Evolutionary conservation across 176 grass and related monocot genomes (phyloP), one percentile per base, ranked within the genome.

Genomic region (Raddia distichophylla): DNA sequence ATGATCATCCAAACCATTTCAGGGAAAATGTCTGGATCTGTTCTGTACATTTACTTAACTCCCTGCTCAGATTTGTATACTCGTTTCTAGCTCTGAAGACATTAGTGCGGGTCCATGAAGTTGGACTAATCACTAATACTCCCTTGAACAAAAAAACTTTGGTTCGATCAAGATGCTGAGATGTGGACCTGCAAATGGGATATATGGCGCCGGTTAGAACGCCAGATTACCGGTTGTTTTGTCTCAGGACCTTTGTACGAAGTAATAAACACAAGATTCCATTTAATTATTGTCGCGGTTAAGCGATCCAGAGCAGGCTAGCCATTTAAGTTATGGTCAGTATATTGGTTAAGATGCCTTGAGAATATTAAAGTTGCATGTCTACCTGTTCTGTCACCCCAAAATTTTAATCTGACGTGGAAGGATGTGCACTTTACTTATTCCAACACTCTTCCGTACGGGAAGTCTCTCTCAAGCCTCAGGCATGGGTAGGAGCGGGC

Each of bases 71-170:
- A 44, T 17, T 70, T 60, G 9, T 51, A 81, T 48, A 70, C 1
- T 8, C 1, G 51, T 33, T 45, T 70, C 14, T 32, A 69, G 53
- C 47, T 71, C 14, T 46, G 10, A 59, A 80, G 50, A 70, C 65
- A 43, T 40, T 86, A 73, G 77, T 81, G 85, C 18, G 78, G 60
- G 70, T 75, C 62, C 70, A 86, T 60, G 45, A 76, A 82, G 43
- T 60, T 49, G 22, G 18, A 60, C 18, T 75, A 27, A 67, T 45
- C 13, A 60, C 18, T 75, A 27, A 67, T 45, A 59, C 5, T 33
- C 15, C 2, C 44, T 54, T 9, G 22, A 37, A 60, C 43, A 7
- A 61, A 60, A 48, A 7, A 0, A 71, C 19, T 22, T 6, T 40
- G 2, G 35, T 14, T 46, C 40, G 5, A 34, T 47, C 65, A 45